Evolutionary conservation across 352 stramenopile species (phyloP), one percentile per base, ranked within the genome.

Genomic region (Globisporangium camurandrum): DNA sequence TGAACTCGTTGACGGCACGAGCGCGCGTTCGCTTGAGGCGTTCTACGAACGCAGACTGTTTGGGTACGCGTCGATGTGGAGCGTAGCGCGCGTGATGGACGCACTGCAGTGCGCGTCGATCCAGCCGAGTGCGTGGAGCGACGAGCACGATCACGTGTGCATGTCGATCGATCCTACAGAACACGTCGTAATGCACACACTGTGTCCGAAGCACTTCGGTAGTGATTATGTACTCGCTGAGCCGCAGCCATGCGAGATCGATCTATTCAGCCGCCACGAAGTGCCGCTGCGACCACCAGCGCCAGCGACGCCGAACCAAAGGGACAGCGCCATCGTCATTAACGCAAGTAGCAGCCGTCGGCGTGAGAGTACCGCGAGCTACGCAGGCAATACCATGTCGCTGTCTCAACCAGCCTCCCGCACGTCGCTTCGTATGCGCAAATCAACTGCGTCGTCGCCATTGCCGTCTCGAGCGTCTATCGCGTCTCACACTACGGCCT

Each of bases 31-130:
- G 17, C 44, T 76, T 2, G 57, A 66, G 26, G 51, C 20, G 1
- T 62, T 71, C 22, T 59, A 75, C 12, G 43, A 53, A 23, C 22
- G 41, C 0, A 62, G 49, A 2, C 55, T 87, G 23, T 49, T 61
- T 14, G 38, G 34, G 10, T 82, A 63, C 43, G 46, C 64, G 0
- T 55, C 70, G 11, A 20, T 43, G 12, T 62, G 52, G 19, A 36
- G 66, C 3, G 38, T 39, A 1, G 27, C 37, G 0, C 30, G 67
- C 10, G 14, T 83, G n/a, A 51, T 74, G 17, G 40, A 62, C 2
- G 30, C 47, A 19, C 17, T 69, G 0, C 33, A 42, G 4, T 20
- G 46, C 11, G 56, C 51, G 33, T 17, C 51, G 2, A 38, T 39
- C 16, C 56, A 27, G 6, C 33, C 50, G 20, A 9, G 2, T 28